phyloP scores from a whole-genome alignment of 2,329 filamentous ascomycete species.

The Beauveria brongniartii region DNA sequence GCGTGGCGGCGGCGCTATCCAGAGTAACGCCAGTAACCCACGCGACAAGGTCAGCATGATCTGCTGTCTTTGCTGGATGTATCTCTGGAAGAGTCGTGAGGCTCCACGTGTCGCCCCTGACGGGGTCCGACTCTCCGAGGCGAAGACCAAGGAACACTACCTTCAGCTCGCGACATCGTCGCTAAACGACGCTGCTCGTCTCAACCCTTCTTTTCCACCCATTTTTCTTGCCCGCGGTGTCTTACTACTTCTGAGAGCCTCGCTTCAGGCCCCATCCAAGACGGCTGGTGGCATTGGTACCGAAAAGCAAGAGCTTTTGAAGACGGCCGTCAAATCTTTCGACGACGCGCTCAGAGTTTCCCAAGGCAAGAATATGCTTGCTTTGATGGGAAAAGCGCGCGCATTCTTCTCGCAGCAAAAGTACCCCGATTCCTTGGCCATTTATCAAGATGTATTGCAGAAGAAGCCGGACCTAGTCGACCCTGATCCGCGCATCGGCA shows the following conservation, averaged over 20 bases:
- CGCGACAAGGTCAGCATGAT: constrained; percentile 82
- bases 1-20: constrained; percentile 64
- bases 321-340: constrained; percentile 83
- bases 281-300: constrained; percentile 57
- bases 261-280: constrained; percentile 69
- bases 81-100: constrained; percentile 80
- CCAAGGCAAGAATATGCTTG: constrained; percentile 81
- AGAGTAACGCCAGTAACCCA: constrained; percentile 60
- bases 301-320: constrained; percentile 70
- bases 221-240: constrained; percentile 88
- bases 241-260: constrained; percentile 78
- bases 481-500: constrained; percentile 90
- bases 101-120: constrained; percentile 58
- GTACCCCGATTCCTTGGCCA: constrained; percentile 72
- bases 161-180: constrained; percentile 83
- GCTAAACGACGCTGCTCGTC: constrained; percentile 88
- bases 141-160: constrained; percentile 88
- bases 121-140: constrained; percentile 56
- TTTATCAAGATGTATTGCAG: constrained; percentile 79
- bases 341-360: constrained; percentile 87
- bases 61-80: constrained; percentile 82
- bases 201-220: constrained; percentile 87
- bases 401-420: constrained; percentile 80
- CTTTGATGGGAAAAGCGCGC: constrained; percentile 80
- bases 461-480: constrained; percentile 84